Evolutionary conservation across 1,284 basidiomycete species (phyloP), one percentile per base, ranked within the genome.

Genomic region (Cryptococcus neoformans): DNA sequence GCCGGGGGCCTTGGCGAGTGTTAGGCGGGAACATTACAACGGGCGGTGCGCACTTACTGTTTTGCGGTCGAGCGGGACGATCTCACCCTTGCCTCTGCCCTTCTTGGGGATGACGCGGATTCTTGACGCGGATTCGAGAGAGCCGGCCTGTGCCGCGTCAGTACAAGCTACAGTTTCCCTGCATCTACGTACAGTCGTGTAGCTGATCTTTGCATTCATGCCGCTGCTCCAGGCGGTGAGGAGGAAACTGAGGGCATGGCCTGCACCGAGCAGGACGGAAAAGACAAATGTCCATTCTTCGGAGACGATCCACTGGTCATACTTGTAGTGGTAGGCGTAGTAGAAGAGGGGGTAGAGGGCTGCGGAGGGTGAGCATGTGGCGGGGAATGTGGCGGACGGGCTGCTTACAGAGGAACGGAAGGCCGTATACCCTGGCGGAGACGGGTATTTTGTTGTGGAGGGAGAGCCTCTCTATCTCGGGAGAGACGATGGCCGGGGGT

Each of bases 231-330:
- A 99, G 63, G 85, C 85, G 0, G 95, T 99, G 44, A 88, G 81
- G 51, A 99, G 81, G 79, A 94, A 99, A 70, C 89, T 92, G 55
- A 99, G 83, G 1, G 92, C 92, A 77, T 99, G 96, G 2, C 87
- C 85, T 11, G 86, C 87, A 40, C 90, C 87, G 8, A 99, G 84
- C 10, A 85, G 80, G 16, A 95, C 88, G 65, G 89, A 93, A 51
- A 88, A 90, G 49, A 99, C 83, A 72, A 99, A 99, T 0, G 95
- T 94, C 90, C 90, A 95, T 74, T 94, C 90, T 76, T 96, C 94
- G 64, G 90, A 93, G 73, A 87, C 83, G 55, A 95, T 79, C 87
- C 90, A 93, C 70, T 92, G 83, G 68, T 96, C 90, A 76, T 98
- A 98, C 72, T 84, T 64, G 57, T 76, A 63, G 69, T 87, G 90